Evolutionary conservation across 345 rosid genomes (phyloP).

Genomic region (Ceriops tagal): DNA sequence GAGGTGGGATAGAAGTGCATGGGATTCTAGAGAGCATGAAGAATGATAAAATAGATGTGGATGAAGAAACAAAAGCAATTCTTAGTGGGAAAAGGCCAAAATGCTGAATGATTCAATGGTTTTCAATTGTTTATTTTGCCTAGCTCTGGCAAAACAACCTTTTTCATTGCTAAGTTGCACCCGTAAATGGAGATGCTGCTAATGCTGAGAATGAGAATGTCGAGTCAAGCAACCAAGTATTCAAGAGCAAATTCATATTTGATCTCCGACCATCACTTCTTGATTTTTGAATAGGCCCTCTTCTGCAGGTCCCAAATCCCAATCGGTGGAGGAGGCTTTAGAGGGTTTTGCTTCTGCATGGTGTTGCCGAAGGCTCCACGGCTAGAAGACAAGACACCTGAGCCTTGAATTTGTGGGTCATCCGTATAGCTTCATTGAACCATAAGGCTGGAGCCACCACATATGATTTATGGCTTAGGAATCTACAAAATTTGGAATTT

Average conservation of each 20-base stretch:
- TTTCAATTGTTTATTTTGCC: background rate
- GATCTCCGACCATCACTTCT: background rate
- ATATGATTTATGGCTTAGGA: too few relatives aligned
- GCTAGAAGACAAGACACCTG: too few relatives aligned
- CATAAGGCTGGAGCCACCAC: too few relatives aligned
- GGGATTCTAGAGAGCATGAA: slow-evolving; percentile 46
- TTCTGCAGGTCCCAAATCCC: too few relatives aligned
- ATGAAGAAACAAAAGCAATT: slow-evolving; percentile 24
- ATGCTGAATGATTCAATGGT: slow-evolving; percentile 2
- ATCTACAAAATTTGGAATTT: too few relatives aligned
- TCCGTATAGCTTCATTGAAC: too few relatives aligned
- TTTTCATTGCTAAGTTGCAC: background rate
- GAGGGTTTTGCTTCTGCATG: too few relatives aligned
- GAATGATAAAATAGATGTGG: slow-evolving; percentile 25
- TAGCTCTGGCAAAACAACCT: background rate
- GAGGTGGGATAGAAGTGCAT: slow-evolving; percentile 42
- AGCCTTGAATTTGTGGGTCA: too few relatives aligned
- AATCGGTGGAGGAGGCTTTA: too few relatives aligned
- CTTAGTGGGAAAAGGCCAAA: slow-evolving; percentile 14
- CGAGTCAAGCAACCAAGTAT: slow-evolving; percentile 2
- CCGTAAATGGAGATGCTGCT: background rate
- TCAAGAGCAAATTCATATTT: background rate
- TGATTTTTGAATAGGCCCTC: background rate
- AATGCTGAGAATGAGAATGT: background rate
- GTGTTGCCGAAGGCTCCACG: too few relatives aligned